Conservation (phyloP, 2,329 filamentous ascomycete genomes). For the Chrysosporium queenslandicum region DNA sequence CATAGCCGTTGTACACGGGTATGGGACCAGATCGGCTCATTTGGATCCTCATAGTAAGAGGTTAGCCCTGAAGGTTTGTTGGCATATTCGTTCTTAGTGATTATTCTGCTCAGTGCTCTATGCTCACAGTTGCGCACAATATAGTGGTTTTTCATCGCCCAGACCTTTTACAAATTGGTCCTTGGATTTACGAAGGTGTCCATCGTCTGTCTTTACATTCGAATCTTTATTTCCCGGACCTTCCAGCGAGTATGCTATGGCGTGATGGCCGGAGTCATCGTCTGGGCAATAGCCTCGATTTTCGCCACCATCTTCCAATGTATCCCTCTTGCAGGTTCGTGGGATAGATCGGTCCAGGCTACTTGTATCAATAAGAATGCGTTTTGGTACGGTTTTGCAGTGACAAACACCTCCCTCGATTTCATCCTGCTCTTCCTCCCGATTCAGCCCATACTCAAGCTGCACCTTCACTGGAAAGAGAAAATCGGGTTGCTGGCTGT, state of each 20-base stretch:
- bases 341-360: conserved; percentile 20
- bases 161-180: conserved; percentile 47
- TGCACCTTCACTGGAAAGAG: conserved; percentile 18
- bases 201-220: conserved; percentile 45
- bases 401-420: conserved; percentile 22
- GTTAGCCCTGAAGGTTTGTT: conserved; percentile 15
- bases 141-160: conserved; percentile 44
- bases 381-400: conserved; percentile 20
- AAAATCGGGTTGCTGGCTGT: conserved; percentile 18
- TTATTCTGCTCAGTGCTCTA: too few species aligned
- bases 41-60: conserved; percentile 9
- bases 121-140: too few species aligned
- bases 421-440: conserved; percentile 20
- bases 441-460: conserved; percentile 17
- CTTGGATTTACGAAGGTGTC: conserved; percentile 47
- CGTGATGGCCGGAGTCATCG: conserved; percentile 36
- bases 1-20: conserved; percentile 23
- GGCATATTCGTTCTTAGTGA: too few species aligned
- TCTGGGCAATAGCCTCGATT: conserved; percentile 29
- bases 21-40: conserved; percentile 21
- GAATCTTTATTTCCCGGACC: conserved; percentile 40
- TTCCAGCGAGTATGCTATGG: conserved; percentile 39
- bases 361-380: conserved; percentile 19
- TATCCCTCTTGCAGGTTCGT: conserved; percentile 19
- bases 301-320: conserved; percentile 21